Conservation (phyloP, 495 filamentous ascomycete genomes). For the Filosporella fistucella region DNA sequence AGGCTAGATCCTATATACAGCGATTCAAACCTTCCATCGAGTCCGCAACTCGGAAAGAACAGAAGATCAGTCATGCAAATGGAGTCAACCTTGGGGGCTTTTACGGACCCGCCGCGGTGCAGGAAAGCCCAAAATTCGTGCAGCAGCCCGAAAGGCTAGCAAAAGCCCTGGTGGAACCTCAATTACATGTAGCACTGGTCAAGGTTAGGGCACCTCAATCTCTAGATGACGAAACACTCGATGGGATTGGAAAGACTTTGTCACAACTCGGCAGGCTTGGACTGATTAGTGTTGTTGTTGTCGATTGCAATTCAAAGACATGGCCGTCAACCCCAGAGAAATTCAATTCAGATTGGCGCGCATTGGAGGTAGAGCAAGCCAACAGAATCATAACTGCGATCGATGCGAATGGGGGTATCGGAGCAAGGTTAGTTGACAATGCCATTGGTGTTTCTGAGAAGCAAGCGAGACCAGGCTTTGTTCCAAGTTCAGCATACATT, state of each 20-base stretch:
- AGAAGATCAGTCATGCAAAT: constrained; percentile 13
- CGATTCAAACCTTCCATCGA: constrained; percentile 54
- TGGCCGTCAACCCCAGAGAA: neutral
- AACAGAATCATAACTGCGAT: constrained; percentile 72
- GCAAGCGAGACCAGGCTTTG: neutral
- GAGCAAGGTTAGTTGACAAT: constrained; percentile 65
- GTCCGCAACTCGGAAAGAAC: constrained; percentile 1
- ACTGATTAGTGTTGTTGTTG: constrained; percentile 72
- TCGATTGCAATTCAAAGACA: constrained; percentile 56
- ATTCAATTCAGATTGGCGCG: constrained; percentile 30
- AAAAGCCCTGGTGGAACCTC: constrained; percentile 32
- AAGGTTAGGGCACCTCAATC: constrained; percentile 72
- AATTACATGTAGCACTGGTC: constrained; percentile 78
- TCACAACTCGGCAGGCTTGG: constrained; percentile 78
- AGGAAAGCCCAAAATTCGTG: constrained; percentile 58
- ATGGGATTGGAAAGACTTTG: constrained; percentile 78
- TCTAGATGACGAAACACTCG: constrained; percentile 60
- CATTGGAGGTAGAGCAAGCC: constrained; percentile 54
- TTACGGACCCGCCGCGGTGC: constrained; percentile 56
- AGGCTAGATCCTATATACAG: constrained; percentile 82
- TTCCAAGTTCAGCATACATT: constrained; percentile 30
- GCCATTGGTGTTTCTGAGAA: constrained; percentile 42
- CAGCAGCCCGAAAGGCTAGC: constrained; percentile 38
- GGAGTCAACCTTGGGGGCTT: constrained; percentile 60
- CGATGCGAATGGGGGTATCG: constrained; percentile 57